Evolutionary conservation across 2,329 filamentous ascomycete genomes (phyloP).

Genomic region (Clarireedia homoeocarpa): DNA sequence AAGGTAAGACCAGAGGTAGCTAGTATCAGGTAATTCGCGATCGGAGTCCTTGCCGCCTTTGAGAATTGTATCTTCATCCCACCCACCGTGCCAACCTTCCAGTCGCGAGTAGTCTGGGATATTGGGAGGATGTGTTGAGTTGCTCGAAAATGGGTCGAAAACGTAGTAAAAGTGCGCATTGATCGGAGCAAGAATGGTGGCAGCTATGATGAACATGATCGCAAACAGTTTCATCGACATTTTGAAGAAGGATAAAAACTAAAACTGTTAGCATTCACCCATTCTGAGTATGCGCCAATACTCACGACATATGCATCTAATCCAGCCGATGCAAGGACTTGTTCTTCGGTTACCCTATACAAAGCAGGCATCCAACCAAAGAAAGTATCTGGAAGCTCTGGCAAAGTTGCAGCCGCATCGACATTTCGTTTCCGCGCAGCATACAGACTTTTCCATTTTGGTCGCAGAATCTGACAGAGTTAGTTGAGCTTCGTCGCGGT

Average conservation of each 20-base stretch:
- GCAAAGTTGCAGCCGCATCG: conserved; percentile 52
- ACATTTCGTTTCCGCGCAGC: conserved; percentile 76
- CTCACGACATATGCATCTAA: conserved; percentile 87
- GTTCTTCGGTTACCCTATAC: conserved; percentile 78
- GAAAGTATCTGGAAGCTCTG: conserved; percentile 72
- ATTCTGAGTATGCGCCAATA: not conserved
- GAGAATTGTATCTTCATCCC: not conserved
- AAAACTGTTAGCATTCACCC: conserved; percentile 15
- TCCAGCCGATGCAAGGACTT: conserved; percentile 82
- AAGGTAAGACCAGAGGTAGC: conserved; percentile 85
- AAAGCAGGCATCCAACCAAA: conserved; percentile 91
- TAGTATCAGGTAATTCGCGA: conserved; percentile 15
- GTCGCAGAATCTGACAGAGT: conserved; percentile 63
- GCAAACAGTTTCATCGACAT: conserved; percentile 82
- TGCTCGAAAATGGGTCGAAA: conserved; percentile 7
- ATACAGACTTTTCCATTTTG: conserved; percentile 87
- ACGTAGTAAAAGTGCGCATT: conserved; percentile 56
- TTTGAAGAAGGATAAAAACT: conserved; percentile 91
- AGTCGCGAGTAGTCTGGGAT: conserved; percentile 4
- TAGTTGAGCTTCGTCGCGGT: conserved; percentile 17
- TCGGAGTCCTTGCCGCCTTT: conserved; percentile 4
- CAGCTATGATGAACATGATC: conserved; percentile 73
- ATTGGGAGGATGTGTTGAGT: conserved; percentile 27
- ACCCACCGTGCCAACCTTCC: conserved; percentile 5
- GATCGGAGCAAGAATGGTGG: conserved; percentile 75